A percentile compares a stretch with the other conserved stretches of the same genome.
These are phyloP conservation scores for Fusarium fracticaudum DNA, from an alignment of 2,329 filamentous ascomycete species.

Conservation along the genomic window DNA sequence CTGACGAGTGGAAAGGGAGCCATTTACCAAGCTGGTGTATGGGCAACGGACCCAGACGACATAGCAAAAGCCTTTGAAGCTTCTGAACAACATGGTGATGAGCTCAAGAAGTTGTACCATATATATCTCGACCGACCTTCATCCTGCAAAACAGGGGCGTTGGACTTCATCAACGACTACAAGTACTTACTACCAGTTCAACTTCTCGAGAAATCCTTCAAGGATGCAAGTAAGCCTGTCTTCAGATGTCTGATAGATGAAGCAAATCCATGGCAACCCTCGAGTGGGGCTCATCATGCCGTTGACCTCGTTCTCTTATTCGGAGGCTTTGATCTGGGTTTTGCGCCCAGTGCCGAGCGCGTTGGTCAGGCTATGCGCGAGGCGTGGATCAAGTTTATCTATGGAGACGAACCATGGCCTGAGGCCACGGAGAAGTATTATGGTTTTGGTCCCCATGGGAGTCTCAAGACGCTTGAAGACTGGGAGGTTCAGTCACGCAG, in stretches of 20 bases:
- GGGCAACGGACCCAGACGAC: rapidly evolving
- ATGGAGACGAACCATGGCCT: slow-evolving; percentile 49
- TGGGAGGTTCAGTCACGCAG: slow-evolving; percentile 22
- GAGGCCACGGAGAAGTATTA: neutral
- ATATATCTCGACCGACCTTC: slow-evolving; percentile 52
- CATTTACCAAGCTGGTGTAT: slow-evolving; percentile 1
- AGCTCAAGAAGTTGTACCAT: slow-evolving; percentile 52
- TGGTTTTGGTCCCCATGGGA: slow-evolving; percentile 52
- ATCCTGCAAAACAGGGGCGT: slow-evolving; percentile 51
- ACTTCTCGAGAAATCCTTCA: neutral
- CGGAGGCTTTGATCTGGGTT: slow-evolving; percentile 50
- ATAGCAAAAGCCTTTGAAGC: neutral
- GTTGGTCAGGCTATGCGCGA: slow-evolving; percentile 51
- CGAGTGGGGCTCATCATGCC: slow-evolving; percentile 57
- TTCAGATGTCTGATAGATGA: slow-evolving; percentile 57
- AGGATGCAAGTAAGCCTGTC: slow-evolving; percentile 43
- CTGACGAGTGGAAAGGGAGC: neutral
- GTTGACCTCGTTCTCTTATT: slow-evolving; percentile 58
- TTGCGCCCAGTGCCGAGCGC: slow-evolving; percentile 45
- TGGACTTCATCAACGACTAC: slow-evolving; percentile 51
- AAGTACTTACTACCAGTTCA: slow-evolving; percentile 45
- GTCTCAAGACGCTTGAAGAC: slow-evolving; percentile 44
- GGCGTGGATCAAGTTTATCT: slow-evolving; percentile 53
- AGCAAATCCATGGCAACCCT: slow-evolving; percentile 57
- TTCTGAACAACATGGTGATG: slow-evolving; percentile 32